phyloP scores from a whole-genome alignment of 306 rosid species.

The Vigna angularis region DNA sequence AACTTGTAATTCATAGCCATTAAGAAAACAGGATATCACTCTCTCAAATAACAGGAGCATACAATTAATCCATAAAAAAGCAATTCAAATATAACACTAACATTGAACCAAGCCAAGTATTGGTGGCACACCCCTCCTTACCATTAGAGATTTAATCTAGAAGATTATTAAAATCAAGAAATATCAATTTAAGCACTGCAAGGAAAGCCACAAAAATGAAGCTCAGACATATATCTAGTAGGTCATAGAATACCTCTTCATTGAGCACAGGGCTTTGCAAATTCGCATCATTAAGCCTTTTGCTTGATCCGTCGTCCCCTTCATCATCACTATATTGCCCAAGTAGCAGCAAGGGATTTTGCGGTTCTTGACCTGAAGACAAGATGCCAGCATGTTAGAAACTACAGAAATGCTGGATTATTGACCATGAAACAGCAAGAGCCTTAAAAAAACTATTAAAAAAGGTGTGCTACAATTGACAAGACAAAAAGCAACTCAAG shows the following conservation, averaged over 20 bases:
- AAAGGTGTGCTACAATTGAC: conserved; percentile 24
- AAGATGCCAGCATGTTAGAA: conserved; percentile 60
- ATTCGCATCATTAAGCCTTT: conserved; percentile 45
- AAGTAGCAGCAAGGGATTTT: conserved; percentile 89
- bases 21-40: not conserved
- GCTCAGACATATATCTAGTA: not conserved
- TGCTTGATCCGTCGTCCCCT: conserved; percentile 65
- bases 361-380: conserved; percentile 74
- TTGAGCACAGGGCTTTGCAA: conserved; percentile 49
- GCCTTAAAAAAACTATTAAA: conserved; percentile 30
- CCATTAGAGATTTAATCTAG: not conserved
- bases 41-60: not conserved
- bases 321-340: conserved; percentile 97
- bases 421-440: conserved; percentile 37
- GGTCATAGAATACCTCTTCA: conserved; percentile 66
- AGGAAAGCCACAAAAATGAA: conserved; percentile 4
- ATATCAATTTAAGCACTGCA: conserved; percentile 18
- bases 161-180: conserved; percentile 14
- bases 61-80: not conserved
- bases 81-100: not conserved
- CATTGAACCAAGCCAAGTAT: conserved; percentile 9
- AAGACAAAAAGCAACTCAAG: conserved; percentile 37
- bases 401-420: conserved; percentile 37
- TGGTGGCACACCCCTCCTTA: conserved; percentile 7
- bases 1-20: not conserved